phyloP scores from a whole-genome alignment of 2,329 filamentous ascomycete genomes.

The Cadophora sp. region DNA sequence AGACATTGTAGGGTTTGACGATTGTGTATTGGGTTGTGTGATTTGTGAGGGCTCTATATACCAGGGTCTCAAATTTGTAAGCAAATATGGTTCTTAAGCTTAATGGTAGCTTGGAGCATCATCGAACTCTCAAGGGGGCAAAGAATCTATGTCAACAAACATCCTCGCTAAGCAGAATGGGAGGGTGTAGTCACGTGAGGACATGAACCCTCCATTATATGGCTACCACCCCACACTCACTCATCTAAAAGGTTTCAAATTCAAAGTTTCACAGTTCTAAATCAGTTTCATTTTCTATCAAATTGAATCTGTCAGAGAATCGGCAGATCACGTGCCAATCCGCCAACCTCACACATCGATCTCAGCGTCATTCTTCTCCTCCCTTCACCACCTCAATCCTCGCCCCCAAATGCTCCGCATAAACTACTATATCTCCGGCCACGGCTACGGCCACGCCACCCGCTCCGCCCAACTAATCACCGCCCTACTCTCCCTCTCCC shows the following conservation, averaged over 20 bases:
- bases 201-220: no score
- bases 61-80: not conserved
- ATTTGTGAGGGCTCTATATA: not conserved
- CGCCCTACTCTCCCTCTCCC: not conserved
- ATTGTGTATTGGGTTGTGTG: not conserved
- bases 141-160: not conserved
- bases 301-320: no score
- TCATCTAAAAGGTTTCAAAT: no score
- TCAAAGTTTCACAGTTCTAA: no score
- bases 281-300: no score
- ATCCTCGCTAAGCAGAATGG: not conserved
- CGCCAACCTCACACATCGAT: no score
- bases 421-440: slow-evolving; percentile 16
- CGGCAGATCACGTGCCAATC: no score
- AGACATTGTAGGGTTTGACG: not conserved
- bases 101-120: no score
- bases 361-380: not conserved
- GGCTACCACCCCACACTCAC: no score
- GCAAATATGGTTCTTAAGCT: no score
- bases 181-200: not conserved
- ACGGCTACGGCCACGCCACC: slow-evolving; percentile 17
- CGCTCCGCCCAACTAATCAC: slow-evolving; percentile 15
- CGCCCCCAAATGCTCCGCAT: slow-evolving; percentile 14
- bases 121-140: no score
- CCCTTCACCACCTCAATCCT: not conserved